Conservation (phyloP, 2,329 filamentous ascomycete species). For the Exophiala bonariae region DNA sequence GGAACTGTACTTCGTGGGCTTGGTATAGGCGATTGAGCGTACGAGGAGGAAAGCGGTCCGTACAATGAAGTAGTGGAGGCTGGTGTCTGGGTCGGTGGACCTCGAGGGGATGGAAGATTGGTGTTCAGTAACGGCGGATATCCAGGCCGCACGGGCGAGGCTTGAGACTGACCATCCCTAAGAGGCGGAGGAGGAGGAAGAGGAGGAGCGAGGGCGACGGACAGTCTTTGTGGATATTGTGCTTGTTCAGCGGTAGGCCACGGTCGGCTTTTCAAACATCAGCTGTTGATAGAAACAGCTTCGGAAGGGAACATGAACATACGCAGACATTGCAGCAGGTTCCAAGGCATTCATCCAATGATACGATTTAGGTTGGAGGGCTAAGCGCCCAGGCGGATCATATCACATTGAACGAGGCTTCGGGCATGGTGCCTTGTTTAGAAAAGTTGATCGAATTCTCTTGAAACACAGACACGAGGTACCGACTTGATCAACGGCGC, state of each 20-base stretch:
- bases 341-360: conserved; percentile 6
- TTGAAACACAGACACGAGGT: too few relatives aligned
- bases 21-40: conserved; percentile 38
- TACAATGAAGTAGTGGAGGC: conserved; percentile 45
- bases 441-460: too few relatives aligned
- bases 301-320: conserved; percentile 12
- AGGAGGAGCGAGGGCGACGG: conserved; percentile 15
- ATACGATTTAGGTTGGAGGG: conserved; percentile 18
- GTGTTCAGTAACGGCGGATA: conserved; percentile 45
- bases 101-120: conserved; percentile 34
- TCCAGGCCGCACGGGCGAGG: conserved; percentile 41
- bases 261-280: conserved; percentile 22
- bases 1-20: conserved; percentile 40
- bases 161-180: conserved; percentile 32
- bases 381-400: conserved; percentile 22
- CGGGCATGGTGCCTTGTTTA: conserved; percentile 2
- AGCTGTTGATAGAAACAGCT: conserved; percentile 6
- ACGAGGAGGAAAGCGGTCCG: conserved; percentile 41
- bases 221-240: conserved; percentile 18
- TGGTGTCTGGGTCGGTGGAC: conserved; percentile 35
- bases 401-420: conserved; percentile 16
- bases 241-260: conserved; percentile 14
- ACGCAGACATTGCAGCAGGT: conserved; percentile 15
- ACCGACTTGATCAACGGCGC: too few relatives aligned
- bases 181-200: conserved; percentile 31